Percentiles rank a stretch among this genome's conserved stretches.
Evolutionary conservation across 495 filamentous ascomycete species (phyloP).

Genomic region (Echria macrotheca): DNA sequence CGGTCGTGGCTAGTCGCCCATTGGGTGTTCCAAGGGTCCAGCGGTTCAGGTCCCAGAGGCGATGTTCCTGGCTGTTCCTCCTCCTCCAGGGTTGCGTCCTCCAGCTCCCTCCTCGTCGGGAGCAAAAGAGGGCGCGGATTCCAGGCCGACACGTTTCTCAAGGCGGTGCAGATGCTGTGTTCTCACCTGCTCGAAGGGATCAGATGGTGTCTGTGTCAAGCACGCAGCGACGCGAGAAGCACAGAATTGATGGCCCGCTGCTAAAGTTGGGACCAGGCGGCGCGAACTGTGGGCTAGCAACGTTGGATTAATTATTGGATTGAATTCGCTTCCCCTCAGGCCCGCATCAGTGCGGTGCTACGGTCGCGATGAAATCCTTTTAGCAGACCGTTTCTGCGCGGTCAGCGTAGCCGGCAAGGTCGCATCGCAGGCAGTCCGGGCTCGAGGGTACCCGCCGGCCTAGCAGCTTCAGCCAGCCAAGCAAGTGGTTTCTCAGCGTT

Average conservation of each 20-base stretch:
- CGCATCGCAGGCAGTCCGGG: neutral
- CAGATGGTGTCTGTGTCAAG: neutral
- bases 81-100: too few species aligned
- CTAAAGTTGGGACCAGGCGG: too few species aligned
- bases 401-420: slow-evolving; percentile 7
- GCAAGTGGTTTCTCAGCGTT: slow-evolving; percentile 2
- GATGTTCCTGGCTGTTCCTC: slow-evolving; percentile 5
- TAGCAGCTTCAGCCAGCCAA: slow-evolving; percentile 7
- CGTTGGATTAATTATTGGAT: slow-evolving; percentile 5
- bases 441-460: neutral
- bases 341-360: slow-evolving; percentile 12
- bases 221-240: too few species aligned
- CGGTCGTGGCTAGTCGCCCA: slow-evolving; percentile 10
- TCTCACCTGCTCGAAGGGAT: too few species aligned
- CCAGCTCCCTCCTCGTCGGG: too few species aligned
- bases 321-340: slow-evolving; percentile 4
- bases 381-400: neutral
- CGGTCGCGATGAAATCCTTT: neutral
- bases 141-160: too few species aligned
- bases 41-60: slow-evolving; percentile 4
- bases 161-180: too few species aligned
- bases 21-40: too few species aligned
- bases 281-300: neutral
- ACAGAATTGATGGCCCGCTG: neutral
- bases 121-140: too few species aligned